These are phyloP conservation scores for Mycena latifolia DNA, from an alignment of 768 basidiomycete species.

Conservation along the genomic window DNA sequence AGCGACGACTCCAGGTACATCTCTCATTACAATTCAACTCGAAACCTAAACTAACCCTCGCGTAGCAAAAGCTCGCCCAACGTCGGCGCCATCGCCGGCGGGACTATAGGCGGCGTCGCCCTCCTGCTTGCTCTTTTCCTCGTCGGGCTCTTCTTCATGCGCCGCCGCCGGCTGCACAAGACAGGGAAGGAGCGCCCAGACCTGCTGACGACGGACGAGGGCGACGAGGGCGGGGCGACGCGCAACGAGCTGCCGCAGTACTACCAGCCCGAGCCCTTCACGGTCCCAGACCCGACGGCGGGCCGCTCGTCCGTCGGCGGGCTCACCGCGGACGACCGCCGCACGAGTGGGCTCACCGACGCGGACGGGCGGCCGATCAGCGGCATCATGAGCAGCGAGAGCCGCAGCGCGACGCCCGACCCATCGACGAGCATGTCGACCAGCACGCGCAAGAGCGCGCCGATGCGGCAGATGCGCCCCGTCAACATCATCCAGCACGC, in stretches of 20 bases:
- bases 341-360: constrained; percentile 40
- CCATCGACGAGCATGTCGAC: constrained; percentile 38
- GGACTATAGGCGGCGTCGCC: constrained; percentile 68
- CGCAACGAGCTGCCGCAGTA: constrained; percentile 73
- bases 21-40: background rate
- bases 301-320: constrained; percentile 51
- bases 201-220: constrained; percentile 72
- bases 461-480: constrained; percentile 67
- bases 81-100: constrained; percentile 67
- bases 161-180: constrained; percentile 57
- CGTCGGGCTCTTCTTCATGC: constrained; percentile 61
- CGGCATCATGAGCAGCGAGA: constrained; percentile 47
- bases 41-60: background rate
- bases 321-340: constrained; percentile 41
- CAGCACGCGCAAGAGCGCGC: constrained; percentile 59
- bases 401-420: constrained; percentile 64
- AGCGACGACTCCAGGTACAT: background rate
- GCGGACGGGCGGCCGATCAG: constrained; percentile 51
- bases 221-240: constrained; percentile 41
- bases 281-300: constrained; percentile 72
- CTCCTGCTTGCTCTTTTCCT: constrained; percentile 56
- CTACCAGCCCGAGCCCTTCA: constrained; percentile 82
- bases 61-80: constrained; percentile 44
- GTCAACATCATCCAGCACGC: constrained; percentile 90
- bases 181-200: constrained; percentile 70